These are phyloP conservation scores for Scheffersomyces insectosa DNA, from an alignment of 1,139 yeast species.

Conservation along the genomic window DNA sequence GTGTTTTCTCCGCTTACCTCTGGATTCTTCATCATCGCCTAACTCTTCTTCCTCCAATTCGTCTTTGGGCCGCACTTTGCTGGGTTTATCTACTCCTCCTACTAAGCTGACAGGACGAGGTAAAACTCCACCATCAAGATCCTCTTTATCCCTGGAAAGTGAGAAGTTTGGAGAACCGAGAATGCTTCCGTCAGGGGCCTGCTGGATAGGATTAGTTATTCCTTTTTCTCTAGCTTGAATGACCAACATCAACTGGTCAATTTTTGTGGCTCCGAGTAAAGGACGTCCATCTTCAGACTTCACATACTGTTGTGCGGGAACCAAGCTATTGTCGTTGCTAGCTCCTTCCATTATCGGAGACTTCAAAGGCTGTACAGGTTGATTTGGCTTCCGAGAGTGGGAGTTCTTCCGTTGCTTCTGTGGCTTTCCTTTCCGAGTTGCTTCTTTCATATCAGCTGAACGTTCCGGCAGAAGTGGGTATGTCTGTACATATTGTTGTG, in stretches of 20 bases:
- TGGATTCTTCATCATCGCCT: conserved; percentile 18
- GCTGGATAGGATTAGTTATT: conserved; percentile 58
- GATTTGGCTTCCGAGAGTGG: background rate
- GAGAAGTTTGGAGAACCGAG: conserved; percentile 28
- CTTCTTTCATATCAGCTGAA: conserved; percentile 3
- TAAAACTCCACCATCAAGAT: conserved; percentile 32
- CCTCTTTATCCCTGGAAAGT: conserved; percentile 16
- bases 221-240: conserved; percentile 86
- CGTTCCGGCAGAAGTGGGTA: conserved; percentile 5
- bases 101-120: conserved; percentile 71
- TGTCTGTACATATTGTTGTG: conserved; percentile 6
- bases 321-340: conserved; percentile 21
- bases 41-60: conserved; percentile 19
- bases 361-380: conserved; percentile 1
- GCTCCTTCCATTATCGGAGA: background rate
- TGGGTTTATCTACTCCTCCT: conserved; percentile 80
- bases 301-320: conserved; percentile 48
- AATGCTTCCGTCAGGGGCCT: conserved; percentile 63
- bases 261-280: conserved; percentile 79
- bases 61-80: conserved; percentile 24
- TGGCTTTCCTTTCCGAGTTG: conserved; percentile 2
- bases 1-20: conserved; percentile 33
- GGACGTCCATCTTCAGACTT: conserved; percentile 63
- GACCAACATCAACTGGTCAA: conserved; percentile 86
- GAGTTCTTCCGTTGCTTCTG: background rate